phyloP scores from a whole-genome alignment of 352 stramenopile genomes.

The Peronosclerospora sorghi region DNA sequence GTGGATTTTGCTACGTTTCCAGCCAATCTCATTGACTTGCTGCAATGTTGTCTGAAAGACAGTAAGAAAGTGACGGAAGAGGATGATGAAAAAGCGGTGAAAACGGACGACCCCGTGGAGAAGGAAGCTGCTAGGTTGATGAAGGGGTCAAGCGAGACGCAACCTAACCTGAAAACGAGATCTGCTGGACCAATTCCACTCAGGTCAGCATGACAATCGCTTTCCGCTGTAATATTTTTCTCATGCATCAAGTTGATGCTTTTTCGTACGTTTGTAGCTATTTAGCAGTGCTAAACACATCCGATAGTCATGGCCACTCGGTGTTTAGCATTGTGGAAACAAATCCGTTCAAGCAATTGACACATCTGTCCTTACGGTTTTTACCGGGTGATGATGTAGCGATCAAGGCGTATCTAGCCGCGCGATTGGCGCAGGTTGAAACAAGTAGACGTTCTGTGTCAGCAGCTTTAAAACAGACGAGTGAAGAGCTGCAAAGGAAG shows the following conservation, averaged over 20 bases:
- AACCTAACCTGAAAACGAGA: conserved; percentile 24
- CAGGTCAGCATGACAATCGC: conserved; percentile 19
- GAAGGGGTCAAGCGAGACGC: conserved; percentile 1
- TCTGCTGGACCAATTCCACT: conserved; percentile 61
- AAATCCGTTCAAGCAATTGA: conserved; percentile 92
- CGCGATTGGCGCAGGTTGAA: conserved; percentile 75
- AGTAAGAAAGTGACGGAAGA: conserved; percentile 28
- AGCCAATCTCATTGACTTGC: conserved; percentile 87
- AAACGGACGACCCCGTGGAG: conserved; percentile 1
- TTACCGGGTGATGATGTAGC: conserved; percentile 72
- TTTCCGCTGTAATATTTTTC: not conserved
- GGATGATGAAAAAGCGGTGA: conserved; percentile 4
- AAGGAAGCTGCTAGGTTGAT: not conserved
- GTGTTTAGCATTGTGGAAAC: conserved; percentile 91
- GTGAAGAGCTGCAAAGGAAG: conserved; percentile 26
- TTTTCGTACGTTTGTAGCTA: conserved; percentile 43
- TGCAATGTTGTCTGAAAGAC: conserved; percentile 81
- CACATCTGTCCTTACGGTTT: conserved; percentile 86
- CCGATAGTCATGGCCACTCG: conserved; percentile 41
- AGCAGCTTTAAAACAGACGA: conserved; percentile 33
- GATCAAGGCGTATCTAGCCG: conserved; percentile 88
- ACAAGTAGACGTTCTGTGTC: conserved; percentile 32
- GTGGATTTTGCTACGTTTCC: conserved; percentile 91
- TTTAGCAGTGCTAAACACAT: conserved; percentile 72
- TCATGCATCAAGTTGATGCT: too few species aligned